Evolutionary conservation across 208 protist species (phyloP).

Genomic region (Trichomonas tenax): DNA sequence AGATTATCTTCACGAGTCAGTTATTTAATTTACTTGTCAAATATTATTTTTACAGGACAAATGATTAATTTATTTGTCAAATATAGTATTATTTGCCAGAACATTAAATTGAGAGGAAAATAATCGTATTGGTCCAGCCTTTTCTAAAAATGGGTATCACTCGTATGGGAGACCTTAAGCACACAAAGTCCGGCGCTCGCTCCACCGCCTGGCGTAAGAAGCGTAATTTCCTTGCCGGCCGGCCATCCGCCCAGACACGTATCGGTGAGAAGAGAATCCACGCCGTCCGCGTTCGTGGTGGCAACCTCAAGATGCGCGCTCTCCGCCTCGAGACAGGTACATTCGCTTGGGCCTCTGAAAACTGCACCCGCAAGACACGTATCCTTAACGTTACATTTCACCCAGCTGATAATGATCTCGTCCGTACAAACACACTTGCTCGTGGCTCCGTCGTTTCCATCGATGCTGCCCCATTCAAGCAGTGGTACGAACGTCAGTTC

Average conservation of each 20-base stretch:
- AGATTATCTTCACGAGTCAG: too few species aligned
- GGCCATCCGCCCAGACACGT: not conserved
- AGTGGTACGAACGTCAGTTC: constrained; percentile 5
- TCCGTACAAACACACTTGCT: constrained; percentile 18
- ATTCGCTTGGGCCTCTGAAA: not conserved
- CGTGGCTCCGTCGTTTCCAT: not conserved
- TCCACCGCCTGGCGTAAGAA: not conserved
- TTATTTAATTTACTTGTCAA: too few species aligned
- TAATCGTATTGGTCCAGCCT: not conserved
- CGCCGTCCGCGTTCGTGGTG: not conserved
- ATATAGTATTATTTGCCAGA: too few species aligned
- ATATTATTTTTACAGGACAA: too few species aligned
- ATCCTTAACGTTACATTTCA: constrained; percentile 1
- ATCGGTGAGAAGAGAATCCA: not conserved
- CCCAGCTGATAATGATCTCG: not conserved
- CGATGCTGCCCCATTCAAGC: constrained; percentile 7
- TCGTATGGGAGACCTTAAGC: not conserved
- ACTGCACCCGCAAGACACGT: not conserved
- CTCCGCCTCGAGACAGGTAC: not conserved
- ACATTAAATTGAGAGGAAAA: too few species aligned
- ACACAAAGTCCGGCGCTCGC: not conserved
- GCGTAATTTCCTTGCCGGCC: not conserved
- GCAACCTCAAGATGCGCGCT: constrained; percentile 4
- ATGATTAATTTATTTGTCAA: too few species aligned
- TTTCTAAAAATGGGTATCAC: constrained; percentile 17